A percentile compares a stretch with the other conserved stretches of the same genome.
These are phyloP conservation scores for Amanita exitialis DNA, from an alignment of 768 basidiomycete species.

Conservation along the genomic window DNA sequence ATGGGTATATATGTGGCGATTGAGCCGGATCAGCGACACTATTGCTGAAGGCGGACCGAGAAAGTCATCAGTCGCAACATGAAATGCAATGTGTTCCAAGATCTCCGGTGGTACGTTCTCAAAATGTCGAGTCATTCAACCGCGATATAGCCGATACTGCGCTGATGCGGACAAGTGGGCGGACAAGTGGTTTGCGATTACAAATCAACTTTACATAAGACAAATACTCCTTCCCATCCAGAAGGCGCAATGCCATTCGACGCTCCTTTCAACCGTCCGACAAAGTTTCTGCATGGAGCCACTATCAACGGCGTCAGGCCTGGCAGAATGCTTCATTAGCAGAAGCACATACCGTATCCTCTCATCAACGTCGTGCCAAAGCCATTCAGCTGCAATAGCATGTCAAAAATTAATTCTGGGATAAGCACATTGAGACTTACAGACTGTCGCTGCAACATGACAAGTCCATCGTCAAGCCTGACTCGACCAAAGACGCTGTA, in stretches of 20 bases:
- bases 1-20: slow-evolving; percentile 34
- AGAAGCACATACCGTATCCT: slow-evolving; percentile 32
- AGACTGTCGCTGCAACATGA: slow-evolving; percentile 42
- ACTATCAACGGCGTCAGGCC: slow-evolving; percentile 21
- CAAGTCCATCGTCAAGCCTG: slow-evolving; percentile 47
- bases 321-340: not conserved
- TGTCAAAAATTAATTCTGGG: not conserved
- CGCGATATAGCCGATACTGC: no score
- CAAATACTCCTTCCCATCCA: slow-evolving; percentile 44
- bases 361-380: slow-evolving; percentile 30
- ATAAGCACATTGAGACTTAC: slow-evolving; percentile 20
- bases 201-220: slow-evolving; percentile 16
- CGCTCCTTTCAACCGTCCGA: slow-evolving; percentile 34
- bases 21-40: slow-evolving; percentile 42
- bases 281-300: slow-evolving; percentile 39
- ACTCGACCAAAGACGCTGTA: slow-evolving; percentile 48
- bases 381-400: slow-evolving; percentile 14
- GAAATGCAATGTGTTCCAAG: slow-evolving; percentile 69
- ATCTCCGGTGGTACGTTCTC: slow-evolving; percentile 63
- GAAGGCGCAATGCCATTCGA: slow-evolving; percentile 22
- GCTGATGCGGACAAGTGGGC: no score
- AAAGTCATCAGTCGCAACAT: slow-evolving; percentile 37
- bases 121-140: slow-evolving; percentile 19
- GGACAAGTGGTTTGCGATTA: not conserved
- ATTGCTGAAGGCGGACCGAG: slow-evolving; percentile 57